phyloP scores from a whole-genome alignment of 2,329 filamentous ascomycete genomes.

The Elsinoe arachidis region DNA sequence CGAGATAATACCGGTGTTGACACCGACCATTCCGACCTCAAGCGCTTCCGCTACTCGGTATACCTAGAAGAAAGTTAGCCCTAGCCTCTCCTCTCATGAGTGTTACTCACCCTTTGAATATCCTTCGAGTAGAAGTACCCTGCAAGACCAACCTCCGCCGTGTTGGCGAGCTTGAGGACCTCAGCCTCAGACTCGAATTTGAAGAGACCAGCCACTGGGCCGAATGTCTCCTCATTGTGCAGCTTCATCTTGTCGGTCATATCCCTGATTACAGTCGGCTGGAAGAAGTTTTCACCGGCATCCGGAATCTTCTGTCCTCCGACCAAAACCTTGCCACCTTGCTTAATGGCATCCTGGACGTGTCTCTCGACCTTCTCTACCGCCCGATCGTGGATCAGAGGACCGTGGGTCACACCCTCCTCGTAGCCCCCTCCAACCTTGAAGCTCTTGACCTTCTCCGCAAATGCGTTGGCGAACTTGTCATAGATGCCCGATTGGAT shows the following conservation, averaged over 20 bases:
- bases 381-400: conserved; percentile 77
- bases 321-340: conserved; percentile 65
- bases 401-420: conserved; percentile 65
- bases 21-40: conserved; percentile 78
- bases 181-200: conserved; percentile 82
- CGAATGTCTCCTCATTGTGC: conserved; percentile 86
- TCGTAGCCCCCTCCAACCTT: conserved; percentile 68
- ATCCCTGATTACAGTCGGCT: conserved; percentile 78
- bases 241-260: conserved; percentile 82
- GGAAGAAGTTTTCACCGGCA: conserved; percentile 77
- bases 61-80: neutral
- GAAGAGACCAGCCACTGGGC: conserved; percentile 84
- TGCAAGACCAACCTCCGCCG: conserved; percentile 75
- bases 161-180: conserved; percentile 75
- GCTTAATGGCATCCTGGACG: conserved; percentile 66
- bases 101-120: conserved; percentile 39
- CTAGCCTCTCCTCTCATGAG: neutral
- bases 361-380: conserved; percentile 70
- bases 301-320: conserved; percentile 68
- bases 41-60: conserved; percentile 57
- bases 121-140: conserved; percentile 82
- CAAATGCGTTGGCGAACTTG: conserved; percentile 58
- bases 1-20: conserved; percentile 44
- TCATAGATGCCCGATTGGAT: conserved; percentile 73
- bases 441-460: conserved; percentile 64